These are phyloP conservation scores for Colletotrichum sansevieriae DNA, from an alignment of 2,329 filamentous ascomycete species.

Conservation along the genomic window DNA sequence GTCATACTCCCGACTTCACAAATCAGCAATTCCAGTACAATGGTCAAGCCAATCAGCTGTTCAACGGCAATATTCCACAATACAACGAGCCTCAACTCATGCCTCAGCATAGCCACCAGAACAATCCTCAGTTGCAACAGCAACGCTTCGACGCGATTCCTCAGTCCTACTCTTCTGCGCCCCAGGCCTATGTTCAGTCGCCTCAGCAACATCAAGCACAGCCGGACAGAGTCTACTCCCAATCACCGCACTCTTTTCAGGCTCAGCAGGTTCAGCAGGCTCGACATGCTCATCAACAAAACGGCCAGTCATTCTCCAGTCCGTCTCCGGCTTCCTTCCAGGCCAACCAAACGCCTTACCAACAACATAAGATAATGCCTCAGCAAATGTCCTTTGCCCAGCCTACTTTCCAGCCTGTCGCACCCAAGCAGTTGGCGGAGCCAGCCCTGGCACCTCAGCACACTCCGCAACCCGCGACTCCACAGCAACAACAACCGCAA, in stretches of 20 bases:
- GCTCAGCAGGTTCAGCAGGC: slow-evolving; percentile 29
- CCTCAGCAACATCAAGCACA: slow-evolving; percentile 42
- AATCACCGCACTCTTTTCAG: slow-evolving; percentile 41
- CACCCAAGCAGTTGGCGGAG: slow-evolving; percentile 29
- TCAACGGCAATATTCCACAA: slow-evolving; percentile 49
- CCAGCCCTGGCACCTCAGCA: slow-evolving; percentile 23
- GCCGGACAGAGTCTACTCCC: slow-evolving; percentile 38
- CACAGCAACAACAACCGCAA: slow-evolving; percentile 39
- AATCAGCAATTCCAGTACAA: slow-evolving; percentile 52
- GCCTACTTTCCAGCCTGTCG: slow-evolving; percentile 33
- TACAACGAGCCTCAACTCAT: slow-evolving; percentile 52
- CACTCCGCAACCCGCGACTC: slow-evolving; percentile 8
- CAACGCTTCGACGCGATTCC: slow-evolving; percentile 42
- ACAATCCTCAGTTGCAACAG: slow-evolving; percentile 52
- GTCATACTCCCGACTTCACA: slow-evolving; percentile 50
- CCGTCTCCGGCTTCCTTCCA: slow-evolving; percentile 35
- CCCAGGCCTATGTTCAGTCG: slow-evolving; percentile 48
- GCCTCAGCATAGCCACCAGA: slow-evolving; percentile 50
- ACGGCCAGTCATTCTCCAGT: slow-evolving; percentile 34
- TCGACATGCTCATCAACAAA: slow-evolving; percentile 33
- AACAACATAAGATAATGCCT: slow-evolving; percentile 40
- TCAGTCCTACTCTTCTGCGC: slow-evolving; percentile 35
- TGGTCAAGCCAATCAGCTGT: slow-evolving; percentile 50
- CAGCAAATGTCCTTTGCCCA: slow-evolving; percentile 39
- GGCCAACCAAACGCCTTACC: slow-evolving; percentile 32